These are phyloP conservation scores for Penicillium longicatenatum DNA, from an alignment of 495 filamentous ascomycete genomes.

Conservation along the genomic window DNA sequence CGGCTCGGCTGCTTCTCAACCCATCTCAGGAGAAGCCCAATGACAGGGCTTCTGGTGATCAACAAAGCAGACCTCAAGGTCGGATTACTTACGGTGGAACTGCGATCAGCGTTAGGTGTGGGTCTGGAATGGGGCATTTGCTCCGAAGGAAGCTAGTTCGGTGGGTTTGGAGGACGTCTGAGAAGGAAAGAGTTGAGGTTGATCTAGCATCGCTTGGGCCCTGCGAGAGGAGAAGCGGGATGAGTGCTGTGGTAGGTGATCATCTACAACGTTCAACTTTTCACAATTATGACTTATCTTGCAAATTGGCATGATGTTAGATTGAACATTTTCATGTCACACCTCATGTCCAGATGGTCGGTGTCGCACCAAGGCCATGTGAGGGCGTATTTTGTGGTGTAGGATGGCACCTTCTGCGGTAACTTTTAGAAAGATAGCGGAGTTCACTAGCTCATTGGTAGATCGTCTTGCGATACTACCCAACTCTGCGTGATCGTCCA, in stretches of 20 bases:
- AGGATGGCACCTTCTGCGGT: background rate
- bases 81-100: slow-evolving; percentile 17
- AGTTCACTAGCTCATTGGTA: background rate
- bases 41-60: background rate
- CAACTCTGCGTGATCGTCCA: background rate
- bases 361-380: background rate
- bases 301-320: background rate
- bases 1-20: background rate
- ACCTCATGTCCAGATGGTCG: no score
- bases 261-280: background rate
- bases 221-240: slow-evolving; percentile 6
- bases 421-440: background rate
- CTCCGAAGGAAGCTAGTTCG: slow-evolving; percentile 4
- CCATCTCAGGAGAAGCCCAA: background rate
- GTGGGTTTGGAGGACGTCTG: background rate
- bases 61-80: background rate
- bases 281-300: background rate
- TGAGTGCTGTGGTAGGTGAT: background rate
- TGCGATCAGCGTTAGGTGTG: slow-evolving; percentile 17
- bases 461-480: background rate
- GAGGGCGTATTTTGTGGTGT: background rate
- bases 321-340: no score
- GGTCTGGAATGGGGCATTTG: slow-evolving; percentile 18
- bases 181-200: slow-evolving; percentile 9
- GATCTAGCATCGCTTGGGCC: slow-evolving; percentile 23